phyloP scores from a whole-genome alignment of 148 eudicot genomes.

The Nepenthes mirabilis region DNA sequence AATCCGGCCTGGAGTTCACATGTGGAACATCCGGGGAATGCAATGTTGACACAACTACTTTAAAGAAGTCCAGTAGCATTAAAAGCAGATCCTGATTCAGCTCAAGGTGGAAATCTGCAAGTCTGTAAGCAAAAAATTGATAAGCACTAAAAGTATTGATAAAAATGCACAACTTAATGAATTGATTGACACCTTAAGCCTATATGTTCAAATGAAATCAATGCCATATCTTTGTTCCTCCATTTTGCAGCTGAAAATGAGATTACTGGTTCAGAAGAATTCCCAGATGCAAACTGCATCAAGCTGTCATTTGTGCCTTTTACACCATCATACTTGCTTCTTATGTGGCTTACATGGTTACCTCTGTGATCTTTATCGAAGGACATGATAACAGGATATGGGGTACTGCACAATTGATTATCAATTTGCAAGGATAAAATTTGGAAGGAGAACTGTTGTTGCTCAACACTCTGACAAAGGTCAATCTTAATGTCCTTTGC shows the following conservation, averaged over 20 bases:
- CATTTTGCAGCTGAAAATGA: conserved; percentile 66
- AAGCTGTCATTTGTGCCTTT: conserved; percentile 29
- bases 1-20: conserved; percentile 20
- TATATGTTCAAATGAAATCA: conserved; percentile 69
- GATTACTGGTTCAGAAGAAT: conserved; percentile 46
- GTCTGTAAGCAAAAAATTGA: conserved; percentile 35
- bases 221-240: conserved; percentile 54
- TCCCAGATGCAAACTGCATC: conserved; percentile 27
- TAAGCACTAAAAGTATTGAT: conserved; percentile 3
- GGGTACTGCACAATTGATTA: conserved; percentile 69
- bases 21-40: conserved; percentile 23
- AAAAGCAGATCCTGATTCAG: conserved; percentile 79
- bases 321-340: conserved; percentile 33
- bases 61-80: conserved; percentile 55
- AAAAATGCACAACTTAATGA: neutral
- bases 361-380: conserved; percentile 51
- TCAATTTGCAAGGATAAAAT: conserved; percentile 76
- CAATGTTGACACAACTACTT: conserved; percentile 36
- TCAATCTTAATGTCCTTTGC: conserved; percentile 51
- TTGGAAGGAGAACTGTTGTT: conserved; percentile 56
- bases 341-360: conserved; percentile 26
- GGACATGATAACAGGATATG: conserved; percentile 76
- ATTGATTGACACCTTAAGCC: conserved; percentile 46
- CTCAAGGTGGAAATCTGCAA: conserved; percentile 79
- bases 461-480: conserved; percentile 59